Conservation (phyloP, 2,329 filamentous ascomycete species). For the Ciborinia camelliae region DNA sequence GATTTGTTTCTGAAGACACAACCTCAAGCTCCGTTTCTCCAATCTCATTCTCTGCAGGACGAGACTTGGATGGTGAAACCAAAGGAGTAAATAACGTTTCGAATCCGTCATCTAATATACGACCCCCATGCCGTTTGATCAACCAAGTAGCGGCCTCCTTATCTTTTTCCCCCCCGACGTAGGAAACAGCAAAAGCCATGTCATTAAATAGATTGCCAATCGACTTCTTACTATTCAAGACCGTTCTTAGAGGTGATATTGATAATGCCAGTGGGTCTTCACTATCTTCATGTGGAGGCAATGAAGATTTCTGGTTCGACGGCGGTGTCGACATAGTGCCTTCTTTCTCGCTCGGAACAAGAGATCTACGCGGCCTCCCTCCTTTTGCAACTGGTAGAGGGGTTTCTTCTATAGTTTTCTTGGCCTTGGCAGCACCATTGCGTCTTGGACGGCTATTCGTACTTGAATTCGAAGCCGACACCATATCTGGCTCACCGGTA, state of each 20-base stretch:
- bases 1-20: constrained; percentile 47
- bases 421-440: background rate
- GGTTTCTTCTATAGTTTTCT: background rate
- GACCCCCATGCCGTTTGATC: constrained; percentile 70
- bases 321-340: constrained; percentile 17
- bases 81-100: constrained; percentile 67
- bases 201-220: constrained; percentile 58
- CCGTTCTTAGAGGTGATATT: background rate
- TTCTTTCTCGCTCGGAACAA: background rate
- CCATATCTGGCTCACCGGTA: background rate
- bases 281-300: constrained; percentile 23
- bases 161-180: constrained; percentile 52
- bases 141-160: constrained; percentile 56
- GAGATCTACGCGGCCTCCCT: background rate
- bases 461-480: background rate
- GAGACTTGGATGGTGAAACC: constrained; percentile 18
- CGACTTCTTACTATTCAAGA: constrained; percentile 1
- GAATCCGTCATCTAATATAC: constrained; percentile 71
- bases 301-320: constrained; percentile 28
- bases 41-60: constrained; percentile 17
- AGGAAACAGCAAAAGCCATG: constrained; percentile 87
- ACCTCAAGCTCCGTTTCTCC: constrained; percentile 49
- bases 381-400: constrained; percentile 7
- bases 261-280: constrained; percentile 30
- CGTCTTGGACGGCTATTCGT: background rate